phyloP scores from a whole-genome alignment of 495 filamentous ascomycete genomes.

The Darksidea phi region DNA sequence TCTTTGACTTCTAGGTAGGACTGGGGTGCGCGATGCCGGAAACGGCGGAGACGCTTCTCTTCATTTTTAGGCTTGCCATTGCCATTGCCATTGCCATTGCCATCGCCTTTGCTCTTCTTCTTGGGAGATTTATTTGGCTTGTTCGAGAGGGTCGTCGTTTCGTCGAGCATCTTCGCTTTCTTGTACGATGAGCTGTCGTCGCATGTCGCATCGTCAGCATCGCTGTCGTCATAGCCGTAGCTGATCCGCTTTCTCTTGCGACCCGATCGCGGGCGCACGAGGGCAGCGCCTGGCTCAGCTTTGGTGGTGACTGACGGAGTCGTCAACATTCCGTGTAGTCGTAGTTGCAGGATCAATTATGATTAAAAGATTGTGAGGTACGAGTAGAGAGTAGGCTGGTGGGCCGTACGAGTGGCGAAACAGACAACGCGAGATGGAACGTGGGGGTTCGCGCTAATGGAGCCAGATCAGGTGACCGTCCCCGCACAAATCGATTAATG shows the following conservation, averaged over 20 bases:
- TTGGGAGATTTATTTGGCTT: conserved; percentile 4
- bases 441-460: no score
- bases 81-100: conserved; percentile 11
- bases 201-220: background rate
- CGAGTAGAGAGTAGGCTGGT: no score
- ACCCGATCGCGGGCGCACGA: background rate
- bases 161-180: conserved; percentile 9
- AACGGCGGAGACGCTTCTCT: conserved; percentile 47
- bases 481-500: no score
- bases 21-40: conserved; percentile 42
- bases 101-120: conserved; percentile 11
- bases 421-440: no score
- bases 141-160: background rate
- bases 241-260: conserved; percentile 19
- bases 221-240: conserved; percentile 4
- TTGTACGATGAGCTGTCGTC: background rate
- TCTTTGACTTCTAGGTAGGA: conserved; percentile 45
- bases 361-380: no score
- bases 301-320: no score
- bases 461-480: no score
- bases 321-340: background rate
- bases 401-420: no score
- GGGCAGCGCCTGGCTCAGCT: background rate
- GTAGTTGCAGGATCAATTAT: no score
- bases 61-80: conserved; percentile 16